Conservation (phyloP, 2,329 filamentous ascomycete species). For the Xylaria sp. region DNA sequence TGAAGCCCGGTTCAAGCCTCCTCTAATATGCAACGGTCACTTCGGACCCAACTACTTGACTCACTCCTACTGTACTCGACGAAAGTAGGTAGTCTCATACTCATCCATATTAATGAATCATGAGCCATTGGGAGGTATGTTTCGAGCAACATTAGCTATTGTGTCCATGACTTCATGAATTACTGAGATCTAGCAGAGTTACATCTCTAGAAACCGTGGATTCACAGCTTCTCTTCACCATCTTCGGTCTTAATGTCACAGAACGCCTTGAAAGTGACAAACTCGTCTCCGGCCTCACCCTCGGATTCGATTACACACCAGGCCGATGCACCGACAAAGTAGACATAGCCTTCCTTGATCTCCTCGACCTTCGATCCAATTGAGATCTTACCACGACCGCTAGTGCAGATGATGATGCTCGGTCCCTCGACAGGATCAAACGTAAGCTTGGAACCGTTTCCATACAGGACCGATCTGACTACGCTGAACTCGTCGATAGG, state of each 20-base stretch:
- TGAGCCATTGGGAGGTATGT: no score
- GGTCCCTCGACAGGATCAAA: conserved; percentile 85
- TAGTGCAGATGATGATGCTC: conserved; percentile 87
- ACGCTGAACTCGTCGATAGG: conserved; percentile 96
- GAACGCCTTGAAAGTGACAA: conserved; percentile 90
- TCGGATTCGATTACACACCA: conserved; percentile 72
- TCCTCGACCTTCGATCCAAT: conserved; percentile 78
- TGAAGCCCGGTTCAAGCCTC: no score
- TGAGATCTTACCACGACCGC: conserved; percentile 73
- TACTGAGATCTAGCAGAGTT: not conserved
- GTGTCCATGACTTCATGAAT: not conserved
- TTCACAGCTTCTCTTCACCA: conserved; percentile 26
- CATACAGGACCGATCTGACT: conserved; percentile 69
- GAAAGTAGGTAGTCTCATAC: no score
- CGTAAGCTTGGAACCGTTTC: conserved; percentile 70
- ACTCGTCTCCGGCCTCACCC: conserved; percentile 56
- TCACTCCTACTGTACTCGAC: no score
- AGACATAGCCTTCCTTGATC: conserved; percentile 67
- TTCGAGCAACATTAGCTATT: no score
- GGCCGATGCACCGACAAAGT: conserved; percentile 82
- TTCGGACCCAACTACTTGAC: no score
- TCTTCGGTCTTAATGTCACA: conserved; percentile 65
- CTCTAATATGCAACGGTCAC: no score
- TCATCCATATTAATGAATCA: no score
- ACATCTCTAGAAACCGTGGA: not conserved